Evolutionary conservation across 2,329 filamentous ascomycete species (phyloP).

Genomic region (Aureobasidium namibiae): DNA sequence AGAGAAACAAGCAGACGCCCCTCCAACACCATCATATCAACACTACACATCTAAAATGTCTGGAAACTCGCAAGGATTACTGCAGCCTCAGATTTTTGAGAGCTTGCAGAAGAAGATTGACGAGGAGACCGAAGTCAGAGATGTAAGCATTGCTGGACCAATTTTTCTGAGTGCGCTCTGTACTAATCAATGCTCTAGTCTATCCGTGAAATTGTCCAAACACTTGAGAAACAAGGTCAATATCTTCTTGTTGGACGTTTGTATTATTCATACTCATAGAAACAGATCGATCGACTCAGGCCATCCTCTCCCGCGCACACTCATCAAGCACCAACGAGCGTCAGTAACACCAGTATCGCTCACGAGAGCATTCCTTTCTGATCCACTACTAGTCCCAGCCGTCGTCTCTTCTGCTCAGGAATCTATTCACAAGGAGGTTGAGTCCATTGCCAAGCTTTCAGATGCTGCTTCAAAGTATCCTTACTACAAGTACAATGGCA

Average conservation of each 20-base stretch:
- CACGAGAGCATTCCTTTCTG: neutral
- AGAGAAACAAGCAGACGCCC: neutral
- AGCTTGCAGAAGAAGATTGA: slow-evolving; percentile 84
- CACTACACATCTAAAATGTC: neutral
- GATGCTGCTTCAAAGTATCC: slow-evolving; percentile 73
- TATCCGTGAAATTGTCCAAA: slow-evolving; percentile 71
- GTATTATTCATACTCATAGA: slow-evolving; percentile 2
- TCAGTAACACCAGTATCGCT: slow-evolving; percentile 30
- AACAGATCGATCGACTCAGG: slow-evolving; percentile 65
- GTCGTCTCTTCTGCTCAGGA: slow-evolving; percentile 62
- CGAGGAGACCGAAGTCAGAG: slow-evolving; percentile 71
- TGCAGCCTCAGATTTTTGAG: slow-evolving; percentile 79
- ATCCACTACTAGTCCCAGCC: slow-evolving; percentile 46
- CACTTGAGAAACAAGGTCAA: slow-evolving; percentile 66
- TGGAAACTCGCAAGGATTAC: slow-evolving; percentile 36
- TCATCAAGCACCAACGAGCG: slow-evolving; percentile 64
- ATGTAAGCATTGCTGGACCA: slow-evolving; percentile 40
- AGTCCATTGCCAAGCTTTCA: slow-evolving; percentile 62
- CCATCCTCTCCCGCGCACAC: slow-evolving; percentile 80
- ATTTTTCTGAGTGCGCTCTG: slow-evolving; percentile 8
- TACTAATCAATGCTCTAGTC: slow-evolving; percentile 37
- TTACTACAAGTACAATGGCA: slow-evolving; percentile 94
- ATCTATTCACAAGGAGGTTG: slow-evolving; percentile 63
- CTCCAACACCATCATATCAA: neutral
- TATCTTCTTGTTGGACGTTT: neutral